Evolutionary conservation across 2,329 filamentous ascomycete species (phyloP), one percentile per base, ranked within the genome.

Genomic region (Epichloe brachyelytri): DNA sequence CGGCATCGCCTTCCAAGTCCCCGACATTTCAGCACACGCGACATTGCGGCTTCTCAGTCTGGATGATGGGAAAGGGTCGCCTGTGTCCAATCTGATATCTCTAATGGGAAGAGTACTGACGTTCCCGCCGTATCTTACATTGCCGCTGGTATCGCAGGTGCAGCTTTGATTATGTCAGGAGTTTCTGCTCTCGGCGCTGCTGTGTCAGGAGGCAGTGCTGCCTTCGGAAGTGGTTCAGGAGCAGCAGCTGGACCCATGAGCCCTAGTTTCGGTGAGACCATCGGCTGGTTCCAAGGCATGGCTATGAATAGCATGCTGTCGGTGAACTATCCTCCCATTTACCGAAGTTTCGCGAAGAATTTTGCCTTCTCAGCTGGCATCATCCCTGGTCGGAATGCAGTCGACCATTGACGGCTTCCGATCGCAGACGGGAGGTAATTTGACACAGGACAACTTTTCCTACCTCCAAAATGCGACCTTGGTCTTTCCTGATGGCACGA

Each of bases 291-390:
- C 67, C 90, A 97, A 68, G 84, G 85, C 47, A 86, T 97, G 75
- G 89, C 93, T 30, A 85, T 93, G 73, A 96, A 93, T 67, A 90
- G 93, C 57, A 97, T 97, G 93, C 76, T 95, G 65, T 94, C 87
- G 53, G 90, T 94, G 60, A 80, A 83, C 60, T 89, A 95, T 58
- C 93, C 93, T 4, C 74, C 80, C 37, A 82, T 97, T 38, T 97
- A 97, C 71, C 81, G 83, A 58, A 91, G 83, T 65, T 98, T 95
- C 68, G 74, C 85, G 55, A 87, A 87, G 71, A 97, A 97, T 71
- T 97, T 98, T 66, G 90, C 76, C 45, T 97, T 96, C 73, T 91
- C 88, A 56, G 85, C 84, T 30, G 89, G 89, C 48, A 70, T 97
- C 52, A 75, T 97, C 51, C 86, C 6, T 96, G 88, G 88, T 78